Percentiles rank a stretch among this genome's conserved stretches.
phyloP scores from a whole-genome alignment of 2,329 filamentous ascomycete species.

The Phialemonium atrogriseum region DNA sequence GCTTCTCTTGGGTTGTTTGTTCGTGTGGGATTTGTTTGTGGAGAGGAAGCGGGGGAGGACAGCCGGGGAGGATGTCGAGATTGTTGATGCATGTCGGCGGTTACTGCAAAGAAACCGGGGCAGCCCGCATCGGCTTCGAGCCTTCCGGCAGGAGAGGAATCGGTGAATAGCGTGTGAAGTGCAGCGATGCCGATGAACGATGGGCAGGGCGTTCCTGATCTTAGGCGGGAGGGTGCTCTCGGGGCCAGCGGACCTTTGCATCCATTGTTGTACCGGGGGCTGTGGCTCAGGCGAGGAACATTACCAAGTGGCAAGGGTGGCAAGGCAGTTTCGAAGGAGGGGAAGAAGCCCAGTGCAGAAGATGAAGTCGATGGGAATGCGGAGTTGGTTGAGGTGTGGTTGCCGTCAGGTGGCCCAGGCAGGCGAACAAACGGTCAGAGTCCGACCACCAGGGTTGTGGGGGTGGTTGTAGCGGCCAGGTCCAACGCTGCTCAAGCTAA shows the following conservation, averaged over 20 bases:
- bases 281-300: too few relatives aligned
- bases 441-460: too few relatives aligned
- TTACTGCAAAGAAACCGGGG: conserved; percentile 1
- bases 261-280: too few relatives aligned
- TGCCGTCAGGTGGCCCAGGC: too few relatives aligned
- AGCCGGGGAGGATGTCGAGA: conserved; percentile 65
- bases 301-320: too few relatives aligned
- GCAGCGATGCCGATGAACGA: conserved; percentile 1
- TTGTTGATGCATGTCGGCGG: conserved; percentile 73
- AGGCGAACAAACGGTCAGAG: too few relatives aligned
- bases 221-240: conserved; percentile 8
- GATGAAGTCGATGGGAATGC: too few relatives aligned
- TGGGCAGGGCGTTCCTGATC: neutral
- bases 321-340: too few relatives aligned
- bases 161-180: neutral
- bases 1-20: conserved; percentile 68
- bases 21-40: conserved; percentile 63
- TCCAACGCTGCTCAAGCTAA: too few relatives aligned
- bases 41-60: conserved; percentile 64
- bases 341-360: too few relatives aligned
- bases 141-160: neutral
- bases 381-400: too few relatives aligned
- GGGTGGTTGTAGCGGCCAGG: too few relatives aligned
- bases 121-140: neutral
- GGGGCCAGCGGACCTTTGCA: conserved; percentile 12